Evolutionary conservation across 768 basidiomycete genomes (phyloP), one percentile per base, ranked within the genome.

Genomic region (Collybia sp.): DNA sequence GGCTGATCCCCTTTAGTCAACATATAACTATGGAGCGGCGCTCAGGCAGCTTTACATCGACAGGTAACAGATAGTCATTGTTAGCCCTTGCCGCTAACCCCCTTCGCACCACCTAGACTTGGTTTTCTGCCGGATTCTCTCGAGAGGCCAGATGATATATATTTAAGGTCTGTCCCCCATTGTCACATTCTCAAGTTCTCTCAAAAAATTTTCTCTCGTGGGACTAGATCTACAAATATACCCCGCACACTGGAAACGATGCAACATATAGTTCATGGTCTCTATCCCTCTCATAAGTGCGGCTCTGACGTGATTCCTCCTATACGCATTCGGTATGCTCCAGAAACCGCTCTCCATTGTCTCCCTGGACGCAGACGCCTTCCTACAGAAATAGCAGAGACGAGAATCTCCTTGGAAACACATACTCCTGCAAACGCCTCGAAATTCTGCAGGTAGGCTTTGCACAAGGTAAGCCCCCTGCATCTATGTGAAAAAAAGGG

Each of bases 221-320:
- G 17, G 20, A 42, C 36, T 40, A 31, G 83, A 40, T 84, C 79
- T 12, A 92, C 89, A 2, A 85, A 87, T 56, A 79, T 92, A 60
- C 78, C 87, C 0, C 72, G 89, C 30, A 90, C 88, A 5, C 80
- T 83, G 12, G 85, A 90, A 53, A 82, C 82, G 0, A 63, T 89
- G 13, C 82, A 85, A 52, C 81, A 91, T 51, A 69, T 90, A 31
- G 68, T 86, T n/a, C 72, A 81, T 42, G 88, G 88, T 1, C 59
- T 92, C 40, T 91, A 88, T 54, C 85, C 84, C 1, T 62, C 66
- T 6, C 50, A 62, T 3, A 77, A 78, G 56, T 80, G 76, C 51
- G 62, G 61, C 6, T 53, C 64, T 12, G 59, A 61, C n/a, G 65
- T 71, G 11, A 50, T 71, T 12, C 83, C 85, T 11, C 59, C 70